Evolutionary conservation across 768 basidiomycete species (phyloP).

Genomic region (Hypholoma sublateritium): DNA sequence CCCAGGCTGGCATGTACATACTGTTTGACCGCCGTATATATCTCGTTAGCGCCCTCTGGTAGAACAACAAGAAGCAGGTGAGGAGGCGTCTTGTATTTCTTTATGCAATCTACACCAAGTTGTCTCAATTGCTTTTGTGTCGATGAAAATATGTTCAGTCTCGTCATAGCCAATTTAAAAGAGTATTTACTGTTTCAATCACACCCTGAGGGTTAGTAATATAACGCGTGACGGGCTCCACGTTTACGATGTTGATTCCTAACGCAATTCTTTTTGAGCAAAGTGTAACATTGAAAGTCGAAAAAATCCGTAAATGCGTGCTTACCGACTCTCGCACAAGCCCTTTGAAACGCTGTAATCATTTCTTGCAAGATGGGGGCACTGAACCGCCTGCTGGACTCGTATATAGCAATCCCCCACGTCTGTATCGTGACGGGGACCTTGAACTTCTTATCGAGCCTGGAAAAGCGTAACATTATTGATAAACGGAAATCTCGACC

Average conservation of each 20-base stretch:
- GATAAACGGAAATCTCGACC: constrained; percentile 23
- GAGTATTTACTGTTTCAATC: constrained; percentile 29
- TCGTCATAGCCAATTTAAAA: neutral
- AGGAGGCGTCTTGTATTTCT: constrained; percentile 43
- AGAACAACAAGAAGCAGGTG: constrained; percentile 66
- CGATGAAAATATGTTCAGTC: constrained; percentile 28
- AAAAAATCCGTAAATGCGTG: neutral
- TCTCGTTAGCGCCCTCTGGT: constrained; percentile 68
- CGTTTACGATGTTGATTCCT: constrained; percentile 5
- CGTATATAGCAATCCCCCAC: constrained; percentile 70
- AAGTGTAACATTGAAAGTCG: no score
- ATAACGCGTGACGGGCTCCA: constrained; percentile 45
- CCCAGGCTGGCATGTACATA: constrained; percentile 36
- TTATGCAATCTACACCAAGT: constrained; percentile 47
- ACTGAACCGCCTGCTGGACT: constrained; percentile 52
- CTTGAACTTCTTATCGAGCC: constrained; percentile 71
- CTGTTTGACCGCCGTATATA: constrained; percentile 81
- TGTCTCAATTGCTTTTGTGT: constrained; percentile 39
- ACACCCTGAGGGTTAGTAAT: constrained; percentile 55
- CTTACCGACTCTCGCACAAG: constrained; percentile 61
- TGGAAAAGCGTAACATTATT: constrained; percentile 42
- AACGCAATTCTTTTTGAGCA: no score
- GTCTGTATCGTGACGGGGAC: constrained; percentile 47
- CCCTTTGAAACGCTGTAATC: constrained; percentile 47
- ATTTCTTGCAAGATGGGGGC: constrained; percentile 43